Percentiles rank a stretch among this genome's conserved stretches.
Conservation (phyloP, 2,329 filamentous ascomycete genomes). For the Fusarium nematophilum region DNA sequence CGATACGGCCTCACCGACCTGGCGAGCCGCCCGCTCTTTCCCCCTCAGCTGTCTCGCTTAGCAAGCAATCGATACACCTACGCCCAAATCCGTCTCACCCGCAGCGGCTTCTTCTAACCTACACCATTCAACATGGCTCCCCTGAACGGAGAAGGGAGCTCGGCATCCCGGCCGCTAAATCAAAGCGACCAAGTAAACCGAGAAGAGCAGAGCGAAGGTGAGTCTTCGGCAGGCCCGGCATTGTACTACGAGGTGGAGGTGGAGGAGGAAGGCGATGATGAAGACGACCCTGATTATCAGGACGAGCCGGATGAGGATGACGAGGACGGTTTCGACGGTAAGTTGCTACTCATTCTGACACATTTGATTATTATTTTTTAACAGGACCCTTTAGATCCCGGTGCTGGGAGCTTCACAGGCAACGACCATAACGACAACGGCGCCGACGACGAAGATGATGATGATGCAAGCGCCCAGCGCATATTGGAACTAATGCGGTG, state of each 20-base stretch:
- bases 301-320: slow-evolving; percentile 45
- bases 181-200: slow-evolving; percentile 17
- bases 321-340: slow-evolving; percentile 40
- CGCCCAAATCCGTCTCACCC: slow-evolving; percentile 1
- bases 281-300: slow-evolving; percentile 41
- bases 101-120: background rate
- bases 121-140: slow-evolving; percentile 26
- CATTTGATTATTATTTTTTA: background rate
- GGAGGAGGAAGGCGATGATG: slow-evolving; percentile 50
- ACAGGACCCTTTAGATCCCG: slow-evolving; percentile 18
- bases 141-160: slow-evolving; percentile 13
- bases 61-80: slow-evolving; percentile 30
- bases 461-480: slow-evolving; percentile 45
- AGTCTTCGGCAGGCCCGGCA: slow-evolving; percentile 23
- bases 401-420: slow-evolving; percentile 28
- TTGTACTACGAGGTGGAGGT: slow-evolving; percentile 37
- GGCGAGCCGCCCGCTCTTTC: slow-evolving; percentile 8
- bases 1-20: slow-evolving; percentile 2
- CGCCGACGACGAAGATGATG: slow-evolving; percentile 38
- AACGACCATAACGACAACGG: slow-evolving; percentile 40
- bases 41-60: slow-evolving; percentile 30
- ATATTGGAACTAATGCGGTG: slow-evolving; percentile 48
- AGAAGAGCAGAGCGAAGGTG: slow-evolving; percentile 17
- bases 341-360: background rate
- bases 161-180: slow-evolving; percentile 3